phyloP scores from a whole-genome alignment of 441 rosid species.

The Brassica balearica region DNA sequence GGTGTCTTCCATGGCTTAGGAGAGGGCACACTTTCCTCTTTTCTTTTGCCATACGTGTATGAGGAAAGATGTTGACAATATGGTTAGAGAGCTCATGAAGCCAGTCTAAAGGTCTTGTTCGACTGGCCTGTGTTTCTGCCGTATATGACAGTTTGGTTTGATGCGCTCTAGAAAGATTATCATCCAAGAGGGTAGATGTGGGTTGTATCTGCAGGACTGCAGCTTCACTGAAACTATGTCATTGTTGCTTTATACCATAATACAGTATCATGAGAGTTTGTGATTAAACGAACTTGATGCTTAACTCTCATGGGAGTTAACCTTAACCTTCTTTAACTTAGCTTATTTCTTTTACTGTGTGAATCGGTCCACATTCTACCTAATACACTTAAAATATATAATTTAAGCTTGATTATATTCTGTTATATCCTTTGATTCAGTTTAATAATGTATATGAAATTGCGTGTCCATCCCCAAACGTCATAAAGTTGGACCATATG shows the following conservation, averaged over 20 bases:
- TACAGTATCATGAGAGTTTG: not conserved
- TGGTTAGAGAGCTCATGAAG: too few species aligned
- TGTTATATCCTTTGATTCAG: not conserved
- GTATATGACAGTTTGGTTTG: too few species aligned
- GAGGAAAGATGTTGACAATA: too few species aligned
- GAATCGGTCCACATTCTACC: not conserved
- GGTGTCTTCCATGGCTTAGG: constrained; percentile 14
- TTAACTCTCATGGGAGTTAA: not conserved
- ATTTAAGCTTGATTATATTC: not conserved
- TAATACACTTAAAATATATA: not conserved
- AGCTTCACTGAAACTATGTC: not conserved
- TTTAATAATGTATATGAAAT: not conserved
- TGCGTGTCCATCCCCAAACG: not conserved
- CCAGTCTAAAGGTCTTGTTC: too few species aligned
- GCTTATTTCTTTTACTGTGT: not conserved
- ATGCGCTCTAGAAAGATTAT: too few species aligned
- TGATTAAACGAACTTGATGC: not conserved
- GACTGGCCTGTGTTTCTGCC: too few species aligned
- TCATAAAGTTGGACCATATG: not conserved
- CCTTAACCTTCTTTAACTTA: not conserved
- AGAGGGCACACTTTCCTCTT: not conserved
- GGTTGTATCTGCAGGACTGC: not conserved
- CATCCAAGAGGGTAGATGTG: not conserved
- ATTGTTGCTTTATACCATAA: not conserved
- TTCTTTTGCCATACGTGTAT: too few species aligned